Evolutionary conservation across 768 basidiomycete genomes (phyloP).

Genomic region (Mycena pura): DNA sequence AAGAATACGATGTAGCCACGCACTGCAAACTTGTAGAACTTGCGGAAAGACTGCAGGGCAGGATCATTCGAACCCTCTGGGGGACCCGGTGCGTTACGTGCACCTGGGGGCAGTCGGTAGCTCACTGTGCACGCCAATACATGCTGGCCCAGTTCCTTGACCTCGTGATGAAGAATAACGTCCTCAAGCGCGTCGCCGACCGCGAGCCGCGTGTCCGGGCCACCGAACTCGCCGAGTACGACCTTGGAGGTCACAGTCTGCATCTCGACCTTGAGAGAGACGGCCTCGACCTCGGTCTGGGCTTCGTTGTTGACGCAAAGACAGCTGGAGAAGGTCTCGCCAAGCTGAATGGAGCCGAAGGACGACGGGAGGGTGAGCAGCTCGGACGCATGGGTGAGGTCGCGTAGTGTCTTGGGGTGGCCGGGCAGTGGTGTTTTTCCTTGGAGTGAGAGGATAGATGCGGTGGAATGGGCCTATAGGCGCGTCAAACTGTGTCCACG

Average conservation of each 20-base stretch:
- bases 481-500: conserved; percentile 2
- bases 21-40: conserved; percentile 92
- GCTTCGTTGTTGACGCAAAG: conserved; percentile 86
- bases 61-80: conserved; percentile 60
- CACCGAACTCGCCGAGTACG: conserved; percentile 68
- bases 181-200: conserved; percentile 69
- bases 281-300: conserved; percentile 63
- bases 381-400: conserved; percentile 80
- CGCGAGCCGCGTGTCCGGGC: conserved; percentile 51
- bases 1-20: conserved; percentile 39
- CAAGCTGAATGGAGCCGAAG: conserved; percentile 88
- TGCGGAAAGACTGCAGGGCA: conserved; percentile 73
- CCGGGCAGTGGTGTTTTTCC: conserved; percentile 71
- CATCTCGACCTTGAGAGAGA: conserved; percentile 80
- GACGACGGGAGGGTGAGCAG: conserved; percentile 81
- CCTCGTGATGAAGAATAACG: conserved; percentile 83
- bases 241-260: conserved; percentile 78
- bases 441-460: conserved; percentile 79
- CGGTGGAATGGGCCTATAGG: conserved; percentile 69
- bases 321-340: conserved; percentile 86
- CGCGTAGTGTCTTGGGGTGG: conserved; percentile 84
- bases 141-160: conserved; percentile 93
- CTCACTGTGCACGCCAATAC: conserved; percentile 85
- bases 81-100: conserved; percentile 55
- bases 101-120: conserved; percentile 74